Base-by-base conservation (phyloP, 2,329 filamentous ascomycete genomes). In the Blastomyces parvus region DNA sequence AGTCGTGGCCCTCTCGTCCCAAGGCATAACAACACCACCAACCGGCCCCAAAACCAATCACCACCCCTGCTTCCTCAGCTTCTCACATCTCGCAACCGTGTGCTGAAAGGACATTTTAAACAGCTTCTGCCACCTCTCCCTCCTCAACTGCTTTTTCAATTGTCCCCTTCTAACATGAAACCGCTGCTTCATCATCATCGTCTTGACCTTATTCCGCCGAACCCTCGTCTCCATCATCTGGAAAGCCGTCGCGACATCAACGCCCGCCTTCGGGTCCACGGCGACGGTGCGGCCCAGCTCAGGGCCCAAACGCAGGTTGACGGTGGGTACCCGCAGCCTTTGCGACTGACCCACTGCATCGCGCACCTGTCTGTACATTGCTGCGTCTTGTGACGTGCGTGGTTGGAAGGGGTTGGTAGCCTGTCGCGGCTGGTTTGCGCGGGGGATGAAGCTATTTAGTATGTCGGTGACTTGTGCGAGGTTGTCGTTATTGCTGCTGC, bases 61-160 rank as follows among this genome's bases (percentile, higher is more conserved):
- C 78, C 78, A 80, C 14, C 78, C 78, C 70, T 80, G 78, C 25
- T 70, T 71, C 66, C 74, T 74, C 77, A 80, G 78, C 61, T 72
- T 72, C 67, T 77, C 69, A 62, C 80, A 77, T 69, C 74, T 74
- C 52, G 62, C 67, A 64, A 79, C 75, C 62, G 78, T 79, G 53
- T 72, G 67, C 63, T 74, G 64, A 67, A 80, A 80, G 14, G 77
- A 78, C 59, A 73, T 74, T 67, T 74, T 76, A 65, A 80, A 80
- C 69, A 79, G 64, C 64, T 70, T 75, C 69, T 76, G 74, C 78
- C 78, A 80, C 63, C 78, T 69, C 63, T 68, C 59, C 62, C 71
- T 73, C 62, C 71, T 70, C 65, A 74, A 46, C 62, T 76, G 68
- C 74, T 80, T 80, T 60, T 67, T 72, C 68, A 70, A 62, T 73